Conservation (phyloP, 1,139 yeast species). For the Citeromyces hawaiiensis region DNA sequence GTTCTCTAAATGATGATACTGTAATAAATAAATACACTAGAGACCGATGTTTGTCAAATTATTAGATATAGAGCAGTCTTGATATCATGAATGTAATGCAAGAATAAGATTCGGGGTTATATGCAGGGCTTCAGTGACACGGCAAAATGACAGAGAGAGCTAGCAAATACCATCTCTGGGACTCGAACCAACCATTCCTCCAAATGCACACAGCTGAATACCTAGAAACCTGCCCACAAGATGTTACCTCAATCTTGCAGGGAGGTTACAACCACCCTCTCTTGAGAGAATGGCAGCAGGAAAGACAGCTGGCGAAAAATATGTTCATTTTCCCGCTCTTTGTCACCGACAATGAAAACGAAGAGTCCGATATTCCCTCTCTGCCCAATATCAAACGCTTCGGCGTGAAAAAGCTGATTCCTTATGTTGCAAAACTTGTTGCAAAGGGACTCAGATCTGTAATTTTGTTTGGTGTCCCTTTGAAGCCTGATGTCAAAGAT, state of each 20-base stretch:
- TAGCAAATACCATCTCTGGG: neutral
- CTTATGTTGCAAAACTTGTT: conserved; percentile 58
- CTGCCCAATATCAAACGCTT: conserved; percentile 81
- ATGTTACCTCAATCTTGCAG: conserved; percentile 68
- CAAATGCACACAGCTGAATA: conserved; percentile 60
- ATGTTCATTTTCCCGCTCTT: conserved; percentile 93
- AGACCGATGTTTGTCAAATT: too few species aligned
- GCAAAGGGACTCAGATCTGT: conserved; percentile 78
- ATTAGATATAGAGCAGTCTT: too few species aligned
- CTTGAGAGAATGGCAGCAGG: conserved; percentile 83
- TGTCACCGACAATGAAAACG: conserved; percentile 72
- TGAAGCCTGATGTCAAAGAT: conserved; percentile 66
- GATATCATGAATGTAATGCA: too few species aligned
- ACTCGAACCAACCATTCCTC: neutral
- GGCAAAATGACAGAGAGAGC: too few species aligned
- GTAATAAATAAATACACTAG: too few species aligned
- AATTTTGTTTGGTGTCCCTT: conserved; percentile 84
- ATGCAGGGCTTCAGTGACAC: too few species aligned
- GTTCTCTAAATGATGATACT: too few species aligned
- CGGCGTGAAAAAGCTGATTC: conserved; percentile 70
- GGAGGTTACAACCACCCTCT: conserved; percentile 94
- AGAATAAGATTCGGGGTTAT: too few species aligned
- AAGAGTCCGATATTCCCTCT: conserved; percentile 58
- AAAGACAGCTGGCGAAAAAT: conserved; percentile 66
- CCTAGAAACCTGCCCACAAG: conserved; percentile 40